Evolutionary conservation across 495 filamentous ascomycete genomes (phyloP), one percentile per base, ranked within the genome.

Genomic region (Rusavskia elegans): DNA sequence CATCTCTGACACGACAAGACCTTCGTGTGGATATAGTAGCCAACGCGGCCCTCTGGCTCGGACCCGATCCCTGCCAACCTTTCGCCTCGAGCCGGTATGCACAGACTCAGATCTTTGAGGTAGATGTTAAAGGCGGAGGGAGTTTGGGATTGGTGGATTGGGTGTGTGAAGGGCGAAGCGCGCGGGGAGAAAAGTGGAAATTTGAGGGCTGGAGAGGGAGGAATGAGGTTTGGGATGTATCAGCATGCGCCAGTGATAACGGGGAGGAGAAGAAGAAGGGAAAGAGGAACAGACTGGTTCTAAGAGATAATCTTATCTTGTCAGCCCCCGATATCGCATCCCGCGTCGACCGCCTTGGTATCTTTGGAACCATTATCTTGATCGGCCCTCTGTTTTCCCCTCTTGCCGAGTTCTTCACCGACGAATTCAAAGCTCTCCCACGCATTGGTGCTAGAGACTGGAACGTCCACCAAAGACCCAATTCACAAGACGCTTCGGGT

Each of bases 41-140:
- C 2, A 71, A 71, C 35, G 79, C 83, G 3, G 83, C 82, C 3
- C 69, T 96, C n/a, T 87, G 85, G 62, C 83, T 95, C 21, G 77
- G 95, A n/a, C 93, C 93, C 0, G 92, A 98, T 62, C 90, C 92
- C 1, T 80, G 92, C 3, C 93, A 95, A 57, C 92, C 92, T 1
- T 61, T 90, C 64, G 78, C 73, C 38, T 73, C 71, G 48, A 90
- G 85, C 57, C 74, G 81, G 25, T 96, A 94, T 62, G 80, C 83
- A 53, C 90, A 96, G 64, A 68, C 68, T 10, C 92, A 97, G 60
- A 73, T 77, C 27, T 92, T 95, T 61, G 72, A 74, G 10, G 57
- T 96, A 9, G 76, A 81, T 25, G 57, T 96, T 9, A 75, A 80
- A 25, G 60, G 69, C 2, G 67, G 60, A 4, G 74, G 71, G 35